Evolutionary conservation across 441 rosid species (phyloP).

Genomic region (Euphorbia celastroides): DNA sequence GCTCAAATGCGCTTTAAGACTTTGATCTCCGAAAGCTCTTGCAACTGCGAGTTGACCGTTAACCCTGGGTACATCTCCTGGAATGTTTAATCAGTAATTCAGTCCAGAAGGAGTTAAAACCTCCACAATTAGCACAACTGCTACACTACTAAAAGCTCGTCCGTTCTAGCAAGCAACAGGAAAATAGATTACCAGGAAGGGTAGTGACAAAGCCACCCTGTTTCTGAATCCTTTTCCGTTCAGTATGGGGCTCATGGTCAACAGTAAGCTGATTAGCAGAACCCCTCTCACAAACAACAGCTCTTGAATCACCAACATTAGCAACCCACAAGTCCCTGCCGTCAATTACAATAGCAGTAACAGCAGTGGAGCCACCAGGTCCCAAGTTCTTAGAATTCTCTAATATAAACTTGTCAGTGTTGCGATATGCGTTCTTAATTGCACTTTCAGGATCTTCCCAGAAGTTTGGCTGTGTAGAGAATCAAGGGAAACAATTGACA

Average conservation of each 20-base stretch:
- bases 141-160: neutral
- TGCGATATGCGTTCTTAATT: conserved; percentile 45
- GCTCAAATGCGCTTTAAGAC: conserved; percentile 66
- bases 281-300: conserved; percentile 57
- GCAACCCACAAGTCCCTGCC: conserved; percentile 63
- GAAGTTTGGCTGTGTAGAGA: conserved; percentile 38
- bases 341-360: conserved; percentile 57
- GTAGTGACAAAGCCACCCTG: conserved; percentile 55
- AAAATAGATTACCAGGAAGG: conserved; percentile 41
- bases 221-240: conserved; percentile 50
- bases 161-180: neutral
- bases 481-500: neutral
- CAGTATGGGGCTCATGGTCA: conserved; percentile 57
- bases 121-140: neutral
- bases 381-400: conserved; percentile 51
- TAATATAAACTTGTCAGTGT: conserved; percentile 44
- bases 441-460: conserved; percentile 43
- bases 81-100: conserved; percentile 13
- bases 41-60: conserved; percentile 78
- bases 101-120: neutral
- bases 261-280: conserved; percentile 55
- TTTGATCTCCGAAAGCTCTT: conserved; percentile 72
- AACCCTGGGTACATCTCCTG: conserved; percentile 79
- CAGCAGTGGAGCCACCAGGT: conserved; percentile 69
- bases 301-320: conserved; percentile 63